Evolutionary conservation across 768 basidiomycete genomes (phyloP).

Genomic region (Mycena maculata): DNA sequence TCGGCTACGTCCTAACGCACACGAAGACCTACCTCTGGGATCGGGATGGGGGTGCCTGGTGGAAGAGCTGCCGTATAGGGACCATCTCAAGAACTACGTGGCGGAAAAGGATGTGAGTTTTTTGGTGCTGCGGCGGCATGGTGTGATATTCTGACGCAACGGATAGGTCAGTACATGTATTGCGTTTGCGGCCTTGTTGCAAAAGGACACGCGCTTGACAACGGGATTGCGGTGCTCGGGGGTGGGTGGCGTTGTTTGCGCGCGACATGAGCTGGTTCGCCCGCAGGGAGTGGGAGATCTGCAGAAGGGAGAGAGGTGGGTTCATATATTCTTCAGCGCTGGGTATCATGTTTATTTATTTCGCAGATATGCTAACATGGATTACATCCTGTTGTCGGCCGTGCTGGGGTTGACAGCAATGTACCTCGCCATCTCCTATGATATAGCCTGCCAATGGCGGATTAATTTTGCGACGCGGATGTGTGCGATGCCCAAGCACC

Average conservation of each 20-base stretch:
- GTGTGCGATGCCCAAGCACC: background rate
- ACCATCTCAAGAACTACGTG: slow-evolving; percentile 13
- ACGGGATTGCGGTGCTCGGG: no score
- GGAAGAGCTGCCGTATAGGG: slow-evolving; percentile 20
- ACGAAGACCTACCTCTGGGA: slow-evolving; percentile 28
- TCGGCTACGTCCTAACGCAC: slow-evolving; percentile 15
- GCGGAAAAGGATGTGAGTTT: slow-evolving; percentile 27
- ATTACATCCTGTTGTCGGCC: slow-evolving; percentile 36
- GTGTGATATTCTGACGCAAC: background rate
- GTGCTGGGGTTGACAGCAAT: slow-evolving; percentile 11
- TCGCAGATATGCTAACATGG: slow-evolving; percentile 37
- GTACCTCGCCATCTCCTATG: background rate
- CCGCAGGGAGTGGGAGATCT: slow-evolving; percentile 19
- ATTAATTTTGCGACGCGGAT: background rate
- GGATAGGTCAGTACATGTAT: slow-evolving; percentile 32
- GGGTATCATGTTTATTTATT: no score
- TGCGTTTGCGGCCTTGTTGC: no score
- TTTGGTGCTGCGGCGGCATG: no score
- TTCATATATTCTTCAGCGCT: background rate
- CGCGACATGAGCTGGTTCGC: slow-evolving; percentile 27
- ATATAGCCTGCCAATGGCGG: background rate
- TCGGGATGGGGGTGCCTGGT: slow-evolving; percentile 31
- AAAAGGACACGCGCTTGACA: no score
- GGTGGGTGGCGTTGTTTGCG: no score
- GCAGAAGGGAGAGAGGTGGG: slow-evolving; percentile 39